Percentiles rank a stretch among this genome's conserved stretches.
These are phyloP conservation scores for Hebeloma cylindrosporum DNA, from an alignment of 768 basidiomycete species.

Conservation along the genomic window DNA sequence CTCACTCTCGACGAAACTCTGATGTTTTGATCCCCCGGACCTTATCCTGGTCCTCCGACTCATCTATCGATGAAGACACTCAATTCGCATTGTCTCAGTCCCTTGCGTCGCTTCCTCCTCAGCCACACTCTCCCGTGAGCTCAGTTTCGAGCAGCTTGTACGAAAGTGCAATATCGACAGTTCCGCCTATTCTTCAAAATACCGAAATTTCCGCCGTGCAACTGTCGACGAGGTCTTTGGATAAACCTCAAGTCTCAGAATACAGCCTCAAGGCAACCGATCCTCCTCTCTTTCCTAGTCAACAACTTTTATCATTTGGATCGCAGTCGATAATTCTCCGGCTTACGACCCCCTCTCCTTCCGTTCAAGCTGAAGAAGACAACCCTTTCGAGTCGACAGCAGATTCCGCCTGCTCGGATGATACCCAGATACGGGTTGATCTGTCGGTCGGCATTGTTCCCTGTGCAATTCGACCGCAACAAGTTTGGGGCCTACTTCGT, in stretches of 20 bases:
- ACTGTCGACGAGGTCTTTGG: no score
- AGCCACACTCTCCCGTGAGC: constrained; percentile 40
- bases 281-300: no score
- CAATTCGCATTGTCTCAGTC: constrained; percentile 76
- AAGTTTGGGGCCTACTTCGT: constrained; percentile 50
- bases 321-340: constrained; percentile 58
- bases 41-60: constrained; percentile 55
- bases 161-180: constrained; percentile 63
- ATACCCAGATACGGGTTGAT: constrained; percentile 34
- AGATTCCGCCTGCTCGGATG: constrained; percentile 9
- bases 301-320: constrained; percentile 69
- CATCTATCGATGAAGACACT: constrained; percentile 65
- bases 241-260: no score
- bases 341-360: constrained; percentile 47
- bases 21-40: constrained; percentile 29
- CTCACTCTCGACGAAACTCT: constrained; percentile 20
- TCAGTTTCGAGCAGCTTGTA: constrained; percentile 72
- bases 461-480: constrained; percentile 55
- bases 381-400: constrained; percentile 14
- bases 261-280: no score
- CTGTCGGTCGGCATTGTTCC: constrained; percentile 52
- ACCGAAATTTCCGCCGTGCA: constrained; percentile 1
- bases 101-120: constrained; percentile 57
- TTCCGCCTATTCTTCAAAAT: neutral
- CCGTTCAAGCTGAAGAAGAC: constrained; percentile 16